Conservation (phyloP, 2,329 filamentous ascomycete genomes). For the Plectosphaerella plurivora region DNA sequence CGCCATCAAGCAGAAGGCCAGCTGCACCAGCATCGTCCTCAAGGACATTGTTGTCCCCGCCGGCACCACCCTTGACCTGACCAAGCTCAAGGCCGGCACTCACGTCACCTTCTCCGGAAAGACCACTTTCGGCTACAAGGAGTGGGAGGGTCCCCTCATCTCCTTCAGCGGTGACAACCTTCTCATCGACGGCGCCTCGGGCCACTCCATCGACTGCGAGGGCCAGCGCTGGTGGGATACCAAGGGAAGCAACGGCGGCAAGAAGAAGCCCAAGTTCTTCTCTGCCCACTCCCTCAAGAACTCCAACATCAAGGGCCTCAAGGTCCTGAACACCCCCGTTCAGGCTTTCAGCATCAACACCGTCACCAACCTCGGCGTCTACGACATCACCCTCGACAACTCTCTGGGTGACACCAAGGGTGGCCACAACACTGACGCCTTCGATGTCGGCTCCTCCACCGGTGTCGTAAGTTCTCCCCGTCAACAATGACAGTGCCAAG, state of each 20-base stretch:
- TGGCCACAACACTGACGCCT: slow-evolving; percentile 54
- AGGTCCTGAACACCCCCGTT: slow-evolving; percentile 36
- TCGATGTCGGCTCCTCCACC: slow-evolving; percentile 47
- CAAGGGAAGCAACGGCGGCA: slow-evolving; percentile 54
- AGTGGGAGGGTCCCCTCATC: slow-evolving; percentile 62
- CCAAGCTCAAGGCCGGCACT: slow-evolving; percentile 44
- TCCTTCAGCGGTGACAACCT: slow-evolving; percentile 54
- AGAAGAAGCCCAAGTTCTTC: slow-evolving; percentile 61
- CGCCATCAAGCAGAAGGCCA: slow-evolving; percentile 42
- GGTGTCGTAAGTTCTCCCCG: slow-evolving; percentile 23
- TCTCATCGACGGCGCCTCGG: slow-evolving; percentile 46
- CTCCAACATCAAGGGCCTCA: slow-evolving; percentile 31
- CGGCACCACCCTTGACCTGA: slow-evolving; percentile 54
- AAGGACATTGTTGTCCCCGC: slow-evolving; percentile 51
- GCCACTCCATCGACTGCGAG: slow-evolving; percentile 50
- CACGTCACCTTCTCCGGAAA: slow-evolving; percentile 57
- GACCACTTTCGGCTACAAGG: slow-evolving; percentile 63
- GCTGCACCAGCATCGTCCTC: slow-evolving; percentile 50
- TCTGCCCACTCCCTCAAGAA: slow-evolving; percentile 34
- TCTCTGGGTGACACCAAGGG: slow-evolving; percentile 26
- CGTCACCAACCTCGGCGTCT: slow-evolving; percentile 26
- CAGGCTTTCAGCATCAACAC: slow-evolving; percentile 35
- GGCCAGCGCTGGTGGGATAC: slow-evolving; percentile 59
- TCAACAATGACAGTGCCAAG: no score
- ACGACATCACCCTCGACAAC: slow-evolving; percentile 32